A percentile compares a stretch with the other conserved stretches of the same genome.
Evolutionary conservation across 768 basidiomycete genomes (phyloP).

Genomic region (Sutorius australiensis): DNA sequence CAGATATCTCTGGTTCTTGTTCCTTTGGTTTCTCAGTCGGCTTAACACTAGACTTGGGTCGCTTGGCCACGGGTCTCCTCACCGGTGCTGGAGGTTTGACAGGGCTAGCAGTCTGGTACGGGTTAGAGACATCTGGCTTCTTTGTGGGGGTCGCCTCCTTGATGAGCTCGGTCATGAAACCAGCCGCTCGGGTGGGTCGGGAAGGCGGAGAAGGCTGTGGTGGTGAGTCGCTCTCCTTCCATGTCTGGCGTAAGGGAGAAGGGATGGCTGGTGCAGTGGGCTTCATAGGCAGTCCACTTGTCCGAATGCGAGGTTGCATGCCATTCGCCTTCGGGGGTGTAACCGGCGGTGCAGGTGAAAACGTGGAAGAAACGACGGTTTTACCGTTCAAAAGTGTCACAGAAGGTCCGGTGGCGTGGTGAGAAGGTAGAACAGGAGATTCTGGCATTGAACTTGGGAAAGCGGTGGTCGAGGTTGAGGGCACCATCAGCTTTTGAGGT

Average conservation of each 20-base stretch:
- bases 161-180: constrained; percentile 64
- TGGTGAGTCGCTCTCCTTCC: constrained; percentile 48
- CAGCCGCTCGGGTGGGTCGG: constrained; percentile 61
- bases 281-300: constrained; percentile 39
- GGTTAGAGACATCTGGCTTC: constrained; percentile 68
- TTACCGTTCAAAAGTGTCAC: constrained; percentile 27
- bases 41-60: constrained; percentile 34
- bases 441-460: constrained; percentile 26
- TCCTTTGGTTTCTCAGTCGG: constrained; percentile 31
- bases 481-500: constrained; percentile 30
- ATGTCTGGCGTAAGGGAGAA: constrained; percentile 73
- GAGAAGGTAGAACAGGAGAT: constrained; percentile 33
- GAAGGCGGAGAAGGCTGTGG: constrained; percentile 30
- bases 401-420: constrained; percentile 26
- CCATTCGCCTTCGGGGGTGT: constrained; percentile 28
- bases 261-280: constrained; percentile 62
- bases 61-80: constrained; percentile 39
- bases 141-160: constrained; percentile 66
- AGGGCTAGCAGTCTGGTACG: constrained; percentile 72
- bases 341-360: constrained; percentile 15
- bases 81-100: constrained; percentile 48
- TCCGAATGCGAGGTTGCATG: constrained; percentile 36
- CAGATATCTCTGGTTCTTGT: constrained; percentile 37
- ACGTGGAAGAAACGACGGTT: constrained; percentile 23
- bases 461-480: constrained; percentile 26